Conservation (phyloP, 164 flowering plant genomes). For the Liriodendron chinense region DNA sequence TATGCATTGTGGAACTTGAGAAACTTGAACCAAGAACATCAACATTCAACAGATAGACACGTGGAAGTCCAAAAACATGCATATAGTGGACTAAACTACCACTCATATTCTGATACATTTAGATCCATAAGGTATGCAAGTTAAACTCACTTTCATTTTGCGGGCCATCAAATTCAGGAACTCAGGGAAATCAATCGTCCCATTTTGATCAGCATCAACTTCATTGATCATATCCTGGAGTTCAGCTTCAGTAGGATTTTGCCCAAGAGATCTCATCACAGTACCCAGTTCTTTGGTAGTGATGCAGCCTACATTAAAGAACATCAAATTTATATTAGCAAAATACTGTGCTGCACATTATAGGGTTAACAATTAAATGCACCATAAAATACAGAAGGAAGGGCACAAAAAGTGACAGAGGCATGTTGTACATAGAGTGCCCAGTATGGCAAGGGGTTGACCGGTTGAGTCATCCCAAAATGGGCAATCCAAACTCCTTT, state of each 20-base stretch:
- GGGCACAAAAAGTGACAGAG: no score
- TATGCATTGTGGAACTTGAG: no score
- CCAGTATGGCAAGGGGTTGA: no score
- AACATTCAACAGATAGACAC: not conserved
- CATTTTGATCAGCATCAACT: slow-evolving; percentile 26
- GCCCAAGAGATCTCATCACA: slow-evolving; percentile 26
- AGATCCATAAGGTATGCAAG: not conserved
- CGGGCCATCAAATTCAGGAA: slow-evolving; percentile 23
- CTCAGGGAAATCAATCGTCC: slow-evolving; percentile 22
- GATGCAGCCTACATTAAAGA: slow-evolving; percentile 14
- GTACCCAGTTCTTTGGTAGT: slow-evolving; percentile 25
- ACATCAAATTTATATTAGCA: not conserved
- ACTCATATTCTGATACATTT: not conserved
- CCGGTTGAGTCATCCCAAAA: no score
- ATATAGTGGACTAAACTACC: not conserved
- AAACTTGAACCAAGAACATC: not conserved
- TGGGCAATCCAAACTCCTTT: no score
- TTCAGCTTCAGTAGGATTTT: slow-evolving; percentile 24
- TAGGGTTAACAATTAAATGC: not conserved
- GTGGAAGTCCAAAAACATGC: not conserved
- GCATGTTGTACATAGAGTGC: no score
- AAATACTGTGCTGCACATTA: not conserved
- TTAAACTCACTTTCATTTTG: slow-evolving; percentile 19
- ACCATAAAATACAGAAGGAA: no score
- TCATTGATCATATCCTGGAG: slow-evolving; percentile 24